Base-by-base conservation (phyloP, 768 basidiomycete species). In the Rubroboletus satanas region DNA sequence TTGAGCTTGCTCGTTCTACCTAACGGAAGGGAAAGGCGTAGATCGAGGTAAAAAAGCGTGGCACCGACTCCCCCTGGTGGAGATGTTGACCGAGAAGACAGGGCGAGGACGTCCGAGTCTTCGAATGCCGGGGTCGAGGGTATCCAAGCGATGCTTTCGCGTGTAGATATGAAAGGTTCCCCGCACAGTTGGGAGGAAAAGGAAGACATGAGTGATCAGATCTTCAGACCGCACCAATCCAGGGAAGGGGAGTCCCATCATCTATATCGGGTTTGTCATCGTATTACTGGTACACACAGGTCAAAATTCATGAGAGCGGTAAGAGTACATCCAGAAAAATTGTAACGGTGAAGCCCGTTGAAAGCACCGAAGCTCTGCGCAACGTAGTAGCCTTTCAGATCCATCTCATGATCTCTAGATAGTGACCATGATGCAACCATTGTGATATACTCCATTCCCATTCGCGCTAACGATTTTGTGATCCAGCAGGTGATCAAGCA, bases 51-150 rank as follows among this genome's bases (percentile, higher is more conserved):
- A 23, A 66, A 49, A 10, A 58, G 67, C 4, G 52, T 61, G 37
- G 56, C 50, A 9, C 51, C 64, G 36, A 66, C 43, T 17, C 11
- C 29, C 4, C 43, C 55, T 8, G 51, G 45, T 10, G 53, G 45
- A 23, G 61, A 61, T 7, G 67, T 64, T 7, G 62, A 57, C 8
- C 66, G 65, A 29, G 66, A 67, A 12, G 59, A 69, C n/a, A 66
- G 52, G 31, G 69, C 66, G 26, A 69, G 62, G 23, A 69, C 67
- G 23, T 61, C 59, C 4, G 62, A 66, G 44, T 66, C 66, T 51
- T 69, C 67, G 45, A 49, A 69, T 31, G 55, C 28, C 12, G 56
- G 55, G 11, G 49, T 38, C 10, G 48, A 61, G 11, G 59, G 53
- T 39, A 58, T 45, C 65, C 65, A 67, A 26, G 65, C 56, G 21